phyloP scores from a whole-genome alignment of 345 rosid species.

The Melaleuca quinquenervia region DNA sequence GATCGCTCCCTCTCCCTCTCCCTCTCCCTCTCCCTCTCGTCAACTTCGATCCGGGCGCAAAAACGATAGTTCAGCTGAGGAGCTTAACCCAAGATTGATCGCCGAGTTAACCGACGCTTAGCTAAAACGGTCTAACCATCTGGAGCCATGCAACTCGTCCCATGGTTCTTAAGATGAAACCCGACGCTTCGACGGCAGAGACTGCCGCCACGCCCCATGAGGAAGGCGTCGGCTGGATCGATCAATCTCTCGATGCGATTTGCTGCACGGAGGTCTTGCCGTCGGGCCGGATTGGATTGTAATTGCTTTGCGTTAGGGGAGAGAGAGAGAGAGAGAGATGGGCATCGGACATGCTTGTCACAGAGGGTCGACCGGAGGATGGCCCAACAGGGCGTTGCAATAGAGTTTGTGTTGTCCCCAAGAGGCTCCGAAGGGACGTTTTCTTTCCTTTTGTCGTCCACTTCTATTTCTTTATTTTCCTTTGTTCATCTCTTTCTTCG shows the following conservation, averaged over 20 bases:
- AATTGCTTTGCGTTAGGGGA: neutral
- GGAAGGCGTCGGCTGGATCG: neutral
- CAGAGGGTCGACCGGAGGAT: neutral
- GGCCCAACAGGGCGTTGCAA: neutral
- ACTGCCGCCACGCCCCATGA: neutral
- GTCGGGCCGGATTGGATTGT: neutral
- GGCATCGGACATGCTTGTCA: neutral
- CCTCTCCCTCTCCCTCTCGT: neutral
- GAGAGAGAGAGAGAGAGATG: no score
- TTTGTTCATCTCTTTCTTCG: neutral
- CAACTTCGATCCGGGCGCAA: neutral
- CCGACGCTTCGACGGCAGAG: neutral
- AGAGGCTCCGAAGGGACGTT: neutral
- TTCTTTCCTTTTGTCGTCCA: neutral
- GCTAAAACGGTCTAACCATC: neutral
- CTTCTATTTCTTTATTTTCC: neutral
- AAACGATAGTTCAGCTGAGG: neutral
- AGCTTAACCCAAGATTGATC: neutral
- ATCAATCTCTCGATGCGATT: neutral
- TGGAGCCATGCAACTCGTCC: neutral
- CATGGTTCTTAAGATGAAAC: neutral
- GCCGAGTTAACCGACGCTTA: no score
- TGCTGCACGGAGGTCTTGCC: neutral
- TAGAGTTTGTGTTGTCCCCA: neutral
- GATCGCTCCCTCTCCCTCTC: constrained; percentile 4